Conservation (phyloP, 495 filamentous ascomycete species). For the Pyrenopolyporus hunteri region DNA sequence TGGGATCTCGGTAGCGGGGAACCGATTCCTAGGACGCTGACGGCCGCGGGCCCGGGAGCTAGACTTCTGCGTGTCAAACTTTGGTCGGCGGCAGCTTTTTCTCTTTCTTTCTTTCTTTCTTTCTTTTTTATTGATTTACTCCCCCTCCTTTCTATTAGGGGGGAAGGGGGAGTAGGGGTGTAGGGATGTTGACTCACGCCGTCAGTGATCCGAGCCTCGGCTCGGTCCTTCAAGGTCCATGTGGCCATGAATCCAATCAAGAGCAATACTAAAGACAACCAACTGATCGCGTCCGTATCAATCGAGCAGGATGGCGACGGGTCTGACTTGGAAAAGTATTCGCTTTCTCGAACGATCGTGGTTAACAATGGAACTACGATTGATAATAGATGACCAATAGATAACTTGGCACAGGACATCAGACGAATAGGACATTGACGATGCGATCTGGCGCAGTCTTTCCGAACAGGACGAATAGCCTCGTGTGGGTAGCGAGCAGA, state of each 20-base stretch:
- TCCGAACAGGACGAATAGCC: neutral
- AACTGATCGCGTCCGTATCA: conserved; percentile 3
- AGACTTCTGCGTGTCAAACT: conserved; percentile 13
- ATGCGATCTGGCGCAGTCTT: neutral
- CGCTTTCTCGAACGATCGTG: conserved; percentile 20
- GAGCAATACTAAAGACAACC: conserved; percentile 16
- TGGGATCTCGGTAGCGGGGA: neutral
- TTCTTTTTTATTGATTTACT: too few species aligned
- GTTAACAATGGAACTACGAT: conserved; percentile 21
- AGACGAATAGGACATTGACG: conserved; percentile 15
- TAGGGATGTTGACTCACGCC: conserved; percentile 1
- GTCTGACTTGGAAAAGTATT: neutral
- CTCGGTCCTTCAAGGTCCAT: conserved; percentile 26
- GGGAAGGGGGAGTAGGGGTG: too few species aligned
- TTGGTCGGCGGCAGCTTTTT: neutral
- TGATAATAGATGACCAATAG: conserved; percentile 14
- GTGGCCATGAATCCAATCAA: conserved; percentile 28
- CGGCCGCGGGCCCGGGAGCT: neutral
- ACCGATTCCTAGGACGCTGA: neutral
- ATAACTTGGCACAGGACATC: conserved; percentile 6
- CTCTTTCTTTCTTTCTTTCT: neutral
- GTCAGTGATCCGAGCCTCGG: neutral
- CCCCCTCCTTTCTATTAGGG: neutral
- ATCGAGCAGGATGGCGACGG: neutral
- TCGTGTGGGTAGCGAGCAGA: neutral